These are phyloP conservation scores for Calophaca sinica DNA, from an alignment of 306 rosid species.

Conservation along the genomic window DNA sequence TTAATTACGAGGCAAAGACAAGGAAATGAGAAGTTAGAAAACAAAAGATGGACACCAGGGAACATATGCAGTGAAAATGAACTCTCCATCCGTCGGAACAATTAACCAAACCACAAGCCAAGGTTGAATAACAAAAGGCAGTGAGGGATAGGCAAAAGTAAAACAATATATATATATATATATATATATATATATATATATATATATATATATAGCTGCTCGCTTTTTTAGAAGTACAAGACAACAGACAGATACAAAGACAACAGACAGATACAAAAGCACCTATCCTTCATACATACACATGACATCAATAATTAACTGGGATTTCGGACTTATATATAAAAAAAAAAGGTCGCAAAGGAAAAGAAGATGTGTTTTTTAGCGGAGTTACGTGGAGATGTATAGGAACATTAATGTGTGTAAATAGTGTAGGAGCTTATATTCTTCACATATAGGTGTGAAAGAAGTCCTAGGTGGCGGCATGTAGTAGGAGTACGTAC, in stretches of 20 bases:
- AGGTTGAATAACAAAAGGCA: neutral
- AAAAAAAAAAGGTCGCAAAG: neutral
- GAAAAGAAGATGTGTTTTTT: neutral
- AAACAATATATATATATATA: neutral
- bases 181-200: too few species aligned
- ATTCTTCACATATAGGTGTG: conserved; percentile 36
- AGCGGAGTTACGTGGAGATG: conserved; percentile 42
- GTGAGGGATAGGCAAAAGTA: conserved; percentile 13
- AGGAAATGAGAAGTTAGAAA: neutral
- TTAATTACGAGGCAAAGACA: neutral
- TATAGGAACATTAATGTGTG: neutral
- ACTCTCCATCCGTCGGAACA: neutral
- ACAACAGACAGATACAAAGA: neutral
- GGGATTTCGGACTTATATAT: too few species aligned
- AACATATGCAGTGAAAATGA: conserved; percentile 32
- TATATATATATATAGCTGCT: neutral
- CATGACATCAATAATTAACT: too few species aligned
- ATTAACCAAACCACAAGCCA: neutral
- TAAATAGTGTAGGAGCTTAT: neutral
- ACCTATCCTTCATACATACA: neutral
- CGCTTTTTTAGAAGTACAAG: neutral
- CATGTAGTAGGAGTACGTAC: conserved; percentile 40
- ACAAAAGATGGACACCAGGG: neutral
- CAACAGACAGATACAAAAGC: neutral
- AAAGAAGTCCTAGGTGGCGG: conserved; percentile 36